Percentiles rank a stretch among this genome's conserved stretches.
Conservation (phyloP, 345 rosid genomes). For the Balakata baccata region DNA sequence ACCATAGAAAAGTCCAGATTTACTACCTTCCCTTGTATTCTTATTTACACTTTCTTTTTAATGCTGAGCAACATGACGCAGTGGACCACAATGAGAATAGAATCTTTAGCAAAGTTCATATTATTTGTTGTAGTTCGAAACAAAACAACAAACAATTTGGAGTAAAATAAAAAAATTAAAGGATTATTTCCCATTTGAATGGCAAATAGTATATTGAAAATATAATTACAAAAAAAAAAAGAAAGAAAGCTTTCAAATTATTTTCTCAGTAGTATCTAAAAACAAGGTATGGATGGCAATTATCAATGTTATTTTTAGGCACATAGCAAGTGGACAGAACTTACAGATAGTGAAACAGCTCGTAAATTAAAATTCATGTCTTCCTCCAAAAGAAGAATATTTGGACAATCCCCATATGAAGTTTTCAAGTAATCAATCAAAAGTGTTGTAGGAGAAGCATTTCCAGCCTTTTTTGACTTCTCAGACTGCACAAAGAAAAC, state of each 20-base stretch:
- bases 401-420: conserved; percentile 48
- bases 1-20: no score
- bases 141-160: no score
- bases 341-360: conserved; percentile 75
- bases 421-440: conserved; percentile 58
- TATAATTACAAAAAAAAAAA: no score
- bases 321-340: conserved; percentile 2
- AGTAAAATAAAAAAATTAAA: no score
- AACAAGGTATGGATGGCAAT: not conserved
- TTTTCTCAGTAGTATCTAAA: not conserved
- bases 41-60: no score
- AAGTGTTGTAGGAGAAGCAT: conserved; percentile 56
- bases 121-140: no score
- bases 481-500: conserved; percentile 58
- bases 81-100: no score
- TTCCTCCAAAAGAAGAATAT: conserved; percentile 66
- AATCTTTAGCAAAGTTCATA: no score
- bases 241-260: no score
- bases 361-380: conserved; percentile 84
- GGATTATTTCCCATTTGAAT: not conserved
- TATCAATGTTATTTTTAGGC: not conserved
- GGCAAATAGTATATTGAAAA: no score
- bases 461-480: conserved; percentile 83
- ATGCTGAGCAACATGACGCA: no score
- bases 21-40: no score